Conservation (phyloP, 2,329 filamentous ascomycete genomes). For the Paraphoma sp. region DNA sequence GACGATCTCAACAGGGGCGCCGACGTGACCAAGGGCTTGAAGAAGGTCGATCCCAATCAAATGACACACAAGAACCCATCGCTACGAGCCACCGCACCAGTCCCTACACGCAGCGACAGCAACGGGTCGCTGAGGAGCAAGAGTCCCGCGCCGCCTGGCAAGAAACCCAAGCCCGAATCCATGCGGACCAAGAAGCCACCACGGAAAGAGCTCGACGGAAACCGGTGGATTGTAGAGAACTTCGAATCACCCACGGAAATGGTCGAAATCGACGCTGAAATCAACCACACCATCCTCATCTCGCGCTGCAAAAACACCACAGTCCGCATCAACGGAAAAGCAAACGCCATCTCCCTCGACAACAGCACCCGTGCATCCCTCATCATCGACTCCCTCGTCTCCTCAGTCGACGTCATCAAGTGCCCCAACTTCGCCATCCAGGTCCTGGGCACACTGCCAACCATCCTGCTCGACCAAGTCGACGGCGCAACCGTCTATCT, state of each 20-base stretch:
- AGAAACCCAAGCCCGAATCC: conserved; percentile 60
- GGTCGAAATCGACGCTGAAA: conserved; percentile 79
- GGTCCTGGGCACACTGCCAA: conserved; percentile 84
- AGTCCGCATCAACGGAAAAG: conserved; percentile 88
- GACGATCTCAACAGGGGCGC: conserved; percentile 88
- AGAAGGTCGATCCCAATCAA: conserved; percentile 92
- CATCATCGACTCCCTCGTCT: conserved; percentile 87
- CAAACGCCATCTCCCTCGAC: conserved; percentile 95
- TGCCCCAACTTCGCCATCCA: conserved; percentile 94
- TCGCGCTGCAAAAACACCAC: conserved; percentile 90
- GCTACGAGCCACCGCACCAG: conserved; percentile 75
- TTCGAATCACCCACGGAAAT: conserved; percentile 77
- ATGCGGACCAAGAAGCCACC: conserved; percentile 57
- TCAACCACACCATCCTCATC: conserved; percentile 90
- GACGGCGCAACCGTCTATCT: conserved; percentile 90
- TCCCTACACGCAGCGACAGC: conserved; percentile 65
- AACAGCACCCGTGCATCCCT: conserved; percentile 85
- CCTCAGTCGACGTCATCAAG: conserved; percentile 93
- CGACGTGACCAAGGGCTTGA: conserved; percentile 83
- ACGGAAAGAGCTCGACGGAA: conserved; percentile 63
- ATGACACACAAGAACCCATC: conserved; percentile 99
- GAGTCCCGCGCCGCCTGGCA: conserved; percentile 81
- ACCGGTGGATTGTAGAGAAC: conserved; percentile 97
- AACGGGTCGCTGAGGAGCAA: conserved; percentile 67
- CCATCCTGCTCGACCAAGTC: conserved; percentile 89